Conservation (phyloP, 75 land plant genomes). For the Ceratopteris richardii region DNA sequence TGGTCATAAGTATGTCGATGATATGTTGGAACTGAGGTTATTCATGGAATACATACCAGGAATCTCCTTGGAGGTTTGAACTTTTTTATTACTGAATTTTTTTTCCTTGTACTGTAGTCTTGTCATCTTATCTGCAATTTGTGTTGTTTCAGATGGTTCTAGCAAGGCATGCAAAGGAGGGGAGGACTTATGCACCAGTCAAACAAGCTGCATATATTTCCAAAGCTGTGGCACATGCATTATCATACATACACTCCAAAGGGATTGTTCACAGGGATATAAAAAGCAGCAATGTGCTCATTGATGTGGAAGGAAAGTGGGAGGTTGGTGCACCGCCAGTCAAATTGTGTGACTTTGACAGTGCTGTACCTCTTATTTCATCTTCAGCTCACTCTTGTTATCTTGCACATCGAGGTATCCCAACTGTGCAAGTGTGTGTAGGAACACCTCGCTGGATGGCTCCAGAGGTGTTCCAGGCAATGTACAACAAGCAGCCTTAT, state of each 20-base stretch:
- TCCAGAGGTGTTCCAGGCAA: slow-evolving; percentile 79
- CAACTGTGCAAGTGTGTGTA: slow-evolving; percentile 69
- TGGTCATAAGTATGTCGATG: slow-evolving; percentile 28
- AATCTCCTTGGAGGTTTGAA: slow-evolving; percentile 69
- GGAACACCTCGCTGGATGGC: slow-evolving; percentile 99
- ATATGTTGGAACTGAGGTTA: slow-evolving; percentile 44
- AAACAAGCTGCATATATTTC: slow-evolving; percentile 61
- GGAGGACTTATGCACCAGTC: slow-evolving; percentile 46
- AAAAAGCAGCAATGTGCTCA: slow-evolving; percentile 81
- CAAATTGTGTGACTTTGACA: slow-evolving; percentile 94
- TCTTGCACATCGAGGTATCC: slow-evolving; percentile 81
- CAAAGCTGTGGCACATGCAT: slow-evolving; percentile 70
- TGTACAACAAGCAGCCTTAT: slow-evolving; percentile 54
- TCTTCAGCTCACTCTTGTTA: slow-evolving; percentile 64
- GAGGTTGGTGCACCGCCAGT: slow-evolving; percentile 57
- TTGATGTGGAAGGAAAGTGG: slow-evolving; percentile 54
- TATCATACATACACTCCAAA: slow-evolving; percentile 69
- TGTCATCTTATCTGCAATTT: no score
- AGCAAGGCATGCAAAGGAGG: slow-evolving; percentile 35
- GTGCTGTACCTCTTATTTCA: slow-evolving; percentile 82
- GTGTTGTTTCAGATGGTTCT: slow-evolving; percentile 47
- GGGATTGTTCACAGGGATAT: slow-evolving; percentile 91
- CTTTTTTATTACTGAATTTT: neutral
- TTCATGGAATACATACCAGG: slow-evolving; percentile 79
- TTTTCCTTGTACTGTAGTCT: neutral